phyloP scores from a whole-genome alignment of 345 rosid species.

The Ailanthus altissimus region DNA sequence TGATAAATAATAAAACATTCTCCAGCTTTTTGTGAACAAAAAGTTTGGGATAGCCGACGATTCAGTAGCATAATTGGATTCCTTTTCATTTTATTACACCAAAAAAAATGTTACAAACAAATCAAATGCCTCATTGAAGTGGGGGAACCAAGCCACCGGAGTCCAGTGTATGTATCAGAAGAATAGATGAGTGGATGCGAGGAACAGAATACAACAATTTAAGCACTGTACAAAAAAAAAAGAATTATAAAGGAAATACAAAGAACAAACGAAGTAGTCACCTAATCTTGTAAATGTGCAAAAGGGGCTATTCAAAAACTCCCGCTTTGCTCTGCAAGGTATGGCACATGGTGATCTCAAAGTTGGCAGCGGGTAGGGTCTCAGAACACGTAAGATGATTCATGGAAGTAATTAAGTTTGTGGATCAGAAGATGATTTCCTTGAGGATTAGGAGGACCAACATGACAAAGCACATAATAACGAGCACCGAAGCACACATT shows the following conservation, averaged over 20 bases:
- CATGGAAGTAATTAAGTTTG: constrained; percentile 1
- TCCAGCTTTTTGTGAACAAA: neutral
- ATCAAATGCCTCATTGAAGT: constrained; percentile 16
- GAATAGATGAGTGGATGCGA: constrained; percentile 9
- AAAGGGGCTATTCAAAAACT: constrained; percentile 19
- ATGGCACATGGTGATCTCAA: neutral
- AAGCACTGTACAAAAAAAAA: constrained; percentile 19
- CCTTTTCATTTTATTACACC: constrained; percentile 16
- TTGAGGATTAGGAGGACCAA: constrained; percentile 83
- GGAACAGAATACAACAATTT: constrained; percentile 14
- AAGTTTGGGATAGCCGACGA: neutral
- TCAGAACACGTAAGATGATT: neutral
- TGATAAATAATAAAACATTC: neutral
- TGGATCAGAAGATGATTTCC: constrained; percentile 62
- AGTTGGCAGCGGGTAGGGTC: constrained; percentile 3
- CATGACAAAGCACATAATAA: constrained; percentile 94
- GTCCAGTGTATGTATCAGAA: neutral
- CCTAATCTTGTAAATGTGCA: constrained; percentile 10
- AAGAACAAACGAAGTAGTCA: neutral
- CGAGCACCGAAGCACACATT: constrained; percentile 84
- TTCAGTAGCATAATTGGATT: neutral
- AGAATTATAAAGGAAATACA: neutral
- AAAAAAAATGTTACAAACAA: constrained; percentile 26
- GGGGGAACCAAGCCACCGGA: neutral
- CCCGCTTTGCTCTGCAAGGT: constrained; percentile 11